Percentiles rank a stretch among this genome's conserved stretches.
These are phyloP conservation scores for Claviceps cyperi DNA, from an alignment of 2,329 filamentous ascomycete species.

Conservation along the genomic window DNA sequence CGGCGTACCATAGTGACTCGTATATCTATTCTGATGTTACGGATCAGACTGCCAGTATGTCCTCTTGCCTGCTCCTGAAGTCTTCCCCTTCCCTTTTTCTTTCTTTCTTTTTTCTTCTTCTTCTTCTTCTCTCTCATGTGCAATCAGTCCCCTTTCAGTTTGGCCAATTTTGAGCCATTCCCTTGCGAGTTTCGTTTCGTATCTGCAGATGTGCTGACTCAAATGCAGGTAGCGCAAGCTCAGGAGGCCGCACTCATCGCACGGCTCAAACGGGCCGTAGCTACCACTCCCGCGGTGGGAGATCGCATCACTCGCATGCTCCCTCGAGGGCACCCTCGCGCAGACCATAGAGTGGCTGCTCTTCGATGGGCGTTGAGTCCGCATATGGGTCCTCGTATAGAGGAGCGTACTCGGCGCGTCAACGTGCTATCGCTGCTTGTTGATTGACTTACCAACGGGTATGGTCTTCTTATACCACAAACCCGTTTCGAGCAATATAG, in stretches of 20 bases:
- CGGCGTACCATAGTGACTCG: slow-evolving; percentile 35
- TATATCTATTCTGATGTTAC: slow-evolving; percentile 35
- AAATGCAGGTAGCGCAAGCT: slow-evolving; percentile 11
- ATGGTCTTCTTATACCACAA: too few relatives aligned
- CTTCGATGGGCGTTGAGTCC: background rate
- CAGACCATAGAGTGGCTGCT: slow-evolving; percentile 3
- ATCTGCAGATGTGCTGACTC: background rate
- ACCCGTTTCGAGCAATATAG: too few relatives aligned
- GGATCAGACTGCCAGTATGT: slow-evolving; percentile 36
- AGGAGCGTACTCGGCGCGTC: too few relatives aligned
- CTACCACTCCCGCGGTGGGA: slow-evolving; percentile 3
- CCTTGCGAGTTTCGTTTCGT: too few relatives aligned
- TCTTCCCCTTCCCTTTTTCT: too few relatives aligned
- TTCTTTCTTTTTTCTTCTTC: too few relatives aligned
- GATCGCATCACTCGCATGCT: slow-evolving; percentile 4
- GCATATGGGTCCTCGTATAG: background rate
- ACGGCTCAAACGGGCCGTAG: slow-evolving; percentile 3
- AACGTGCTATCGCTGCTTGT: background rate
- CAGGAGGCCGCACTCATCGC: slow-evolving; percentile 9
- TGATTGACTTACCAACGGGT: background rate
- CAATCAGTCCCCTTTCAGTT: too few relatives aligned
- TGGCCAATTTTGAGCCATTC: too few relatives aligned
- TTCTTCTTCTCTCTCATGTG: too few relatives aligned
- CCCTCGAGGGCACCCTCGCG: background rate
- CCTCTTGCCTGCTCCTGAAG: background rate